Evolutionary conservation across 306 rosid genomes (phyloP).

Genomic region (Neltuma alba): DNA sequence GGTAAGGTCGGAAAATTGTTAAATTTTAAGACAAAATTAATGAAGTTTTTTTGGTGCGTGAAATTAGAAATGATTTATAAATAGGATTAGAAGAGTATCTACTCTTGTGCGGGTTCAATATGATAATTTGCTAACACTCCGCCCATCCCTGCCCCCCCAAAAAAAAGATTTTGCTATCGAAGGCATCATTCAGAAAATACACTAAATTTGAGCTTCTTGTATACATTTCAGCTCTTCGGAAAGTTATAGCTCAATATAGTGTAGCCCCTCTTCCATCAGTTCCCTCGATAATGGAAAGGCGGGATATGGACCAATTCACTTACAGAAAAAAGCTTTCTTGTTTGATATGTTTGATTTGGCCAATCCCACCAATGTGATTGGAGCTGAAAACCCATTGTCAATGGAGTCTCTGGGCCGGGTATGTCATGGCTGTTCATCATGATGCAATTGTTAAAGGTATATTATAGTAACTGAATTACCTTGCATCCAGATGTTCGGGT

Average conservation of each 20-base stretch:
- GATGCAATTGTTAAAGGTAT: slow-evolving; percentile 29
- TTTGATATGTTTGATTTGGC: slow-evolving; percentile 58
- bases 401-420: slow-evolving; percentile 92
- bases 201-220: slow-evolving; percentile 29
- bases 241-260: slow-evolving; percentile 65
- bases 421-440: slow-evolving; percentile 29
- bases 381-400: slow-evolving; percentile 71
- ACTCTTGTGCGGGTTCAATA: slow-evolving; percentile 2
- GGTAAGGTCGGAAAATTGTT: too few relatives aligned
- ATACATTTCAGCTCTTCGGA: slow-evolving; percentile 70
- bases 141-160: too few relatives aligned
- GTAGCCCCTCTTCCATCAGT: slow-evolving; percentile 59
- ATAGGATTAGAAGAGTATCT: too few relatives aligned
- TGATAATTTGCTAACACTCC: not conserved
- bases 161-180: slow-evolving; percentile 11
- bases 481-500: too few relatives aligned
- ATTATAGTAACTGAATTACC: slow-evolving; percentile 35
- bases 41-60: too few relatives aligned
- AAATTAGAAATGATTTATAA: too few relatives aligned
- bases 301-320: slow-evolving; percentile 66
- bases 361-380: slow-evolving; percentile 45
- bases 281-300: slow-evolving; percentile 66
- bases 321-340: too few relatives aligned
- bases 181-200: slow-evolving; percentile 29
- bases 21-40: too few relatives aligned